Evolutionary conservation across 2,329 filamentous ascomycete species (phyloP).

Genomic region (Fusarium circinatum): DNA sequence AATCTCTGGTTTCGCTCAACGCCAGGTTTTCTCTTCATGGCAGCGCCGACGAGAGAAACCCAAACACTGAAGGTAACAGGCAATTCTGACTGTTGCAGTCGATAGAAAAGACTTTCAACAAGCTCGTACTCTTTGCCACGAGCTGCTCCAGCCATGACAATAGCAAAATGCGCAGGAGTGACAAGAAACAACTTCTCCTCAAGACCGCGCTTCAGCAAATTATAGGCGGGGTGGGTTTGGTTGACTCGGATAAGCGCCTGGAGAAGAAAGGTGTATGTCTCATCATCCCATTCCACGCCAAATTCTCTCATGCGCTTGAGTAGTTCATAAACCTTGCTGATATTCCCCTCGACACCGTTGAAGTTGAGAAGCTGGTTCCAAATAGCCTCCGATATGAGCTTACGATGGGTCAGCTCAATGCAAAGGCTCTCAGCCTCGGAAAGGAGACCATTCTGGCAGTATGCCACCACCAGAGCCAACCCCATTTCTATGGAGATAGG

Average conservation of each 20-base stretch:
- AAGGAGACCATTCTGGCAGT: slow-evolving; percentile 59
- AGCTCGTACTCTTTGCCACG: slow-evolving; percentile 56
- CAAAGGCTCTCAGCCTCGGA: slow-evolving; percentile 52
- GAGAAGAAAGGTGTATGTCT: slow-evolving; percentile 63
- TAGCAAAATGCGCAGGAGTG: slow-evolving; percentile 60
- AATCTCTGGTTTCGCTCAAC: slow-evolving; percentile 39
- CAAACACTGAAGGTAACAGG: slow-evolving; percentile 56
- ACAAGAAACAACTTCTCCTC: slow-evolving; percentile 58
- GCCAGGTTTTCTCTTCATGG: slow-evolving; percentile 39
- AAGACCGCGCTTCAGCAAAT: slow-evolving; percentile 57
- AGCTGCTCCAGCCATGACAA: slow-evolving; percentile 64
- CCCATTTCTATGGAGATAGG: slow-evolving; percentile 67
- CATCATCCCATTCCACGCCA: slow-evolving; percentile 58
- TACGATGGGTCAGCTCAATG: slow-evolving; percentile 62
- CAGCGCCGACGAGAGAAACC: slow-evolving; percentile 54
- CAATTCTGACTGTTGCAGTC: slow-evolving; percentile 57
- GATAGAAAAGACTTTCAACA: slow-evolving; percentile 53
- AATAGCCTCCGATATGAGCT: slow-evolving; percentile 66
- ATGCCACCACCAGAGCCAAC: slow-evolving; percentile 73
- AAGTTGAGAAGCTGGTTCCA: slow-evolving; percentile 84
- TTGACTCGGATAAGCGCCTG: slow-evolving; percentile 59
- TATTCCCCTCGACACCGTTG: slow-evolving; percentile 70
- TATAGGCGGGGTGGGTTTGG: slow-evolving; percentile 61
- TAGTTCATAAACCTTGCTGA: slow-evolving; percentile 60
- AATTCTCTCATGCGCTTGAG: slow-evolving; percentile 60